Evolutionary conservation across 2,329 filamentous ascomycete genomes (phyloP), one percentile per base, ranked within the genome.

Genomic region (Trichoderma gracile): DNA sequence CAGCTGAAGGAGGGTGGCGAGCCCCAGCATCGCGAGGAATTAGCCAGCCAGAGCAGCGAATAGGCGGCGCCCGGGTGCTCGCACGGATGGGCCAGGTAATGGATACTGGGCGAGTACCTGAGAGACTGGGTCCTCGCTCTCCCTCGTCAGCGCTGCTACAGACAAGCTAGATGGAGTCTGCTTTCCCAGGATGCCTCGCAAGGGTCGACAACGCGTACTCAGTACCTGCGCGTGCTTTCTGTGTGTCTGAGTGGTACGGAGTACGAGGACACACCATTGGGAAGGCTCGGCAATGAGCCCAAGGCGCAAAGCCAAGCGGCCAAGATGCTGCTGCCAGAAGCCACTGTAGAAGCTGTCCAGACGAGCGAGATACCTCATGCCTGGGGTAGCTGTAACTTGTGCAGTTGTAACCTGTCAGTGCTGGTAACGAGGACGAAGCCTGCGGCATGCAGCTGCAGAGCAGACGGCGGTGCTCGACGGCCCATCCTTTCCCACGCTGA

Each of bases 1-100:
- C 46, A 58, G 61, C 59, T 45, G 46, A 66, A 42, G 53, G 57
- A 62, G 57, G 57, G 64, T 66, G 64, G 64, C 46, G 53, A 65
- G 47, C 58, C 57, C 57, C 43, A 30, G 27, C 63, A 60, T 49
- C 25, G 19, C 38, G 47, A 49, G 42, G 30, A 23, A 55, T 63
- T 57, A 50, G 50, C 59, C 27, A 38, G 43, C 56, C n/a, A 27
- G 10, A 52, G 40, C 23, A 54, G 42, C 59, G 59, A 50, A 63
- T 46, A 21, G 40, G 46, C 61, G 54, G 45, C 61, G 53, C 23
- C 53, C 52, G 53, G 40, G 19, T 47, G 40, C 40, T 53, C 38
- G 40, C 40, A 62, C 38, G 27, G 33, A 23, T 23, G 56, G 56
- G 25, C 12, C 33, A 38, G 19, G 45, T 59, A 47, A 30, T n/a